Evolutionary conservation across 129 eudicot species (phyloP).

Genomic region (Mikania micrantha): DNA sequence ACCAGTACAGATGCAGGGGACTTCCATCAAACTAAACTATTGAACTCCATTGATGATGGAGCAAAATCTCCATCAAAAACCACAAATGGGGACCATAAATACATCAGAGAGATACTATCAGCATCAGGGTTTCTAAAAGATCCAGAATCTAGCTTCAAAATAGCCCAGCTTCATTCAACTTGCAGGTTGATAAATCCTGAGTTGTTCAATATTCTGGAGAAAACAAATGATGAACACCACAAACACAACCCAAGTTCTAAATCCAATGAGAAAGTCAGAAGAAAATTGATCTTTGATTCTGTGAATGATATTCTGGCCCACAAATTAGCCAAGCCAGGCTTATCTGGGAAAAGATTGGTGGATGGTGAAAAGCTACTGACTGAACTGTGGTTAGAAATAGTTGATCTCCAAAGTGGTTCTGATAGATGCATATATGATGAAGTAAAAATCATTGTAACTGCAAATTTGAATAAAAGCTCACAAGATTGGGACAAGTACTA

Average conservation of each 20-base stretch:
- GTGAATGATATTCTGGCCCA: conserved; percentile 63
- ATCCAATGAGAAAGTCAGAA: conserved; percentile 33
- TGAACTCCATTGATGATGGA: conserved; percentile 17
- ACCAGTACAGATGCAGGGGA: conserved; percentile 21
- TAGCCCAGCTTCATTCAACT: conserved; percentile 38
- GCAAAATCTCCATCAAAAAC: conserved; percentile 23
- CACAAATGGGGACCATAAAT: conserved; percentile 39
- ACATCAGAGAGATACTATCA: conserved; percentile 49
- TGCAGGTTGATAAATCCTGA: conserved; percentile 50
- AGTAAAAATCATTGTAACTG: conserved; percentile 37
- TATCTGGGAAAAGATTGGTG: conserved; percentile 11
- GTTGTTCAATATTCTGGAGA: conserved; percentile 65
- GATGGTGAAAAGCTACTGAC: conserved; percentile 42
- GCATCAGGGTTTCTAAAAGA: conserved; percentile 53
- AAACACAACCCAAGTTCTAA: conserved; percentile 14
- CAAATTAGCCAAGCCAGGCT: conserved; percentile 29
- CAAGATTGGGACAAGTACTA: conserved; percentile 41
- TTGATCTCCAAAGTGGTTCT: conserved; percentile 34
- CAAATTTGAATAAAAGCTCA: conserved; percentile 44
- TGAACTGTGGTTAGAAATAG: conserved; percentile 51
- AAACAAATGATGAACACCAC: conserved; percentile 21
- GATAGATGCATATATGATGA: conserved; percentile 39
- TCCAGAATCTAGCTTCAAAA: conserved; percentile 27
- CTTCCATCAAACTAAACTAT: conserved; percentile 23
- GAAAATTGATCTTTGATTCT: conserved; percentile 61